Percentiles rank a stretch among this genome's conserved stretches.
Evolutionary conservation across 768 basidiomycete genomes (phyloP).

Genomic region (Mycena indigotica): DNA sequence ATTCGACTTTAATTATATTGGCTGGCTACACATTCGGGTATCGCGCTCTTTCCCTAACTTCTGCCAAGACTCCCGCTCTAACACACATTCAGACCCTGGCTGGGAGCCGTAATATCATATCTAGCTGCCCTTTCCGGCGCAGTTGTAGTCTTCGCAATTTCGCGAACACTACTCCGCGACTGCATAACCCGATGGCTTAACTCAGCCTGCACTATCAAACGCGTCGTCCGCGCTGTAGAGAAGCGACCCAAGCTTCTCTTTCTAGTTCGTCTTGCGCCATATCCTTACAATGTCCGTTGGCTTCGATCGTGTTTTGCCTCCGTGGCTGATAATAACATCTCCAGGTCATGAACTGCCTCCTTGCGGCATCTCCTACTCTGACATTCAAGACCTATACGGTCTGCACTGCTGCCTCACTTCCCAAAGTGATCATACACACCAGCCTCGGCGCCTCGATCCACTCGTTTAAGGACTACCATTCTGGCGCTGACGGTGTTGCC

Average conservation of each 20-base stretch:
- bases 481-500: slow-evolving; percentile 33
- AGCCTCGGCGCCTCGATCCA: slow-evolving; percentile 83
- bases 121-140: slow-evolving; percentile 84
- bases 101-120: slow-evolving; percentile 86
- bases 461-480: slow-evolving; percentile 74
- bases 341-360: slow-evolving; percentile 93
- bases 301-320: too few relatives aligned
- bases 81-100: slow-evolving; percentile 52
- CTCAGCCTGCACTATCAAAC: slow-evolving; percentile 69
- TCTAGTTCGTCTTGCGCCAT: slow-evolving; percentile 89
- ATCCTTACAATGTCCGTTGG: slow-evolving; percentile 92
- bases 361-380: slow-evolving; percentile 84
- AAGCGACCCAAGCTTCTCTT: slow-evolving; percentile 85
- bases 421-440: slow-evolving; percentile 92
- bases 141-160: slow-evolving; percentile 78
- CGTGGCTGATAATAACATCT: too few relatives aligned
- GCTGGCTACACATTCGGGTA: slow-evolving; percentile 83
- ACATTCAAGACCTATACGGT: slow-evolving; percentile 76
- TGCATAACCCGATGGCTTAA: slow-evolving; percentile 73
- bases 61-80: not conserved
- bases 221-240: slow-evolving; percentile 86
- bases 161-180: slow-evolving; percentile 72
- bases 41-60: not conserved
- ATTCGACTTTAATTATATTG: slow-evolving; percentile 90
- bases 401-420: slow-evolving; percentile 80